A percentile compares a stretch with the other conserved stretches of the same genome.
These are phyloP conservation scores for Chlorophyllum brunneum DNA, from an alignment of 768 basidiomycete species.

Conservation along the genomic window DNA sequence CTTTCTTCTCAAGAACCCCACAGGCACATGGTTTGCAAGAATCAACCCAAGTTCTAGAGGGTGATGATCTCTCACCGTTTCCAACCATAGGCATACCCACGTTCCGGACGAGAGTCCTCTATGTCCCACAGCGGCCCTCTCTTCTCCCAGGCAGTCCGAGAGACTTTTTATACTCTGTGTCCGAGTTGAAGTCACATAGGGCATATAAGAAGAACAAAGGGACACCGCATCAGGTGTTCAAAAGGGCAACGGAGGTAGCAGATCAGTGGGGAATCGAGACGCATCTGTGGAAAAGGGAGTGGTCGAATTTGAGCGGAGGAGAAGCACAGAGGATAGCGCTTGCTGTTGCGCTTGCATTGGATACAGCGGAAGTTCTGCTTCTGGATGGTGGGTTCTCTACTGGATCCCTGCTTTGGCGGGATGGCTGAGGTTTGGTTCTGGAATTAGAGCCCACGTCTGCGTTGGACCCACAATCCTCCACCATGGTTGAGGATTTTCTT, in stretches of 20 bases:
- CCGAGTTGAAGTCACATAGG: constrained; percentile 1
- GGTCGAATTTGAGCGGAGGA: constrained; percentile 81
- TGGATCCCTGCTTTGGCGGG: neutral
- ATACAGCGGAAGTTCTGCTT: constrained; percentile 75
- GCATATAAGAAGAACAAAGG: constrained; percentile 15
- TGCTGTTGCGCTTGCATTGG: constrained; percentile 68
- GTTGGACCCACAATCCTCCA: constrained; percentile 65
- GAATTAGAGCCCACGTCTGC: constrained; percentile 91
- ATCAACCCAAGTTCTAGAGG: neutral
- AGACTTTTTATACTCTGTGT: constrained; percentile 53
- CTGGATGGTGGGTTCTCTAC: constrained; percentile 59
- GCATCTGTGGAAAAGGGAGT: constrained; percentile 74
- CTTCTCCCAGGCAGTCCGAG: constrained; percentile 79
- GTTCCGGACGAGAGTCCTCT: constrained; percentile 77
- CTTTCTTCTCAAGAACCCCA: constrained; percentile 37
- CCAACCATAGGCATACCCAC: constrained; percentile 52
- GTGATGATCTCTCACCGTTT: constrained; percentile 9
- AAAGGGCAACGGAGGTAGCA: constrained; percentile 50
- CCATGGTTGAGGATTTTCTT: constrained; percentile 63
- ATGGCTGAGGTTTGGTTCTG: neutral
- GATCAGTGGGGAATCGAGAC: constrained; percentile 62
- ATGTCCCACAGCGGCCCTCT: constrained; percentile 86
- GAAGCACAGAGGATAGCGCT: constrained; percentile 83
- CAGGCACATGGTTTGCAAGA: constrained; percentile 38
- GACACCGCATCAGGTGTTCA: constrained; percentile 17